Evolutionary conservation across 768 basidiomycete genomes (phyloP).

Genomic region (Lepiota venenata): DNA sequence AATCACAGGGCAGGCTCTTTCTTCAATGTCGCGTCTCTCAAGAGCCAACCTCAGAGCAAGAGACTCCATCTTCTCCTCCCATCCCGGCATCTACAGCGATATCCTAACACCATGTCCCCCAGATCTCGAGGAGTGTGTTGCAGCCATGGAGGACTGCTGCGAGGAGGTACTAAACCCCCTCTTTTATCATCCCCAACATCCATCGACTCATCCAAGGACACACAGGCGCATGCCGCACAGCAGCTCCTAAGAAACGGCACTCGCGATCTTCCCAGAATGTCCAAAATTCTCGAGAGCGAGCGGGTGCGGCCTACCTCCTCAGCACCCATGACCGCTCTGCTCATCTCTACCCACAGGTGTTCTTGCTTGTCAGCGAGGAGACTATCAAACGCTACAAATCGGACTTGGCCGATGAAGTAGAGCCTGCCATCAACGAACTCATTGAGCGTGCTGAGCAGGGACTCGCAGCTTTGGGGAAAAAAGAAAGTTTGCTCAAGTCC

Average conservation of each 20-base stretch:
- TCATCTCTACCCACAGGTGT: slow-evolving; percentile 46
- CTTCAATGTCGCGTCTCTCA: slow-evolving; percentile 47
- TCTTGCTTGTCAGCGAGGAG: slow-evolving; percentile 68
- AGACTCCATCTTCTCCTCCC: slow-evolving; percentile 66
- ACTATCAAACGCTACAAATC: slow-evolving; percentile 74
- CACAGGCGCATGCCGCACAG: slow-evolving; percentile 66
- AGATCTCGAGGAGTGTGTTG: slow-evolving; percentile 70
- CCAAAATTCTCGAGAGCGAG: slow-evolving; percentile 62
- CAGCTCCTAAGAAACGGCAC: slow-evolving; percentile 67
- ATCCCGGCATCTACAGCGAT: slow-evolving; percentile 64
- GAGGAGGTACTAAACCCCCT: slow-evolving; percentile 49
- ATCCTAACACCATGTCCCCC: slow-evolving; percentile 65
- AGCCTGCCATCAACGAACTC: slow-evolving; percentile 76
- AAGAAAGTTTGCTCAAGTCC: slow-evolving; percentile 54
- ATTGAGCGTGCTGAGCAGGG: slow-evolving; percentile 70
- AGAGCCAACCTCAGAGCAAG: slow-evolving; percentile 52
- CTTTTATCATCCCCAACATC: neutral
- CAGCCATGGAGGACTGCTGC: slow-evolving; percentile 78
- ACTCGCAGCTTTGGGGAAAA: slow-evolving; percentile 55
- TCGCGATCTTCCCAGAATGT: slow-evolving; percentile 68
- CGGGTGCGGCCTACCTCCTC: slow-evolving; percentile 37
- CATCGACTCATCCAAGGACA: neutral
- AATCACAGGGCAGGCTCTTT: slow-evolving; percentile 3
- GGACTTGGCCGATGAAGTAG: slow-evolving; percentile 74
- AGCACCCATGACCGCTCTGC: neutral